Conservation (phyloP, 768 basidiomycete species). For the Leccinellum luteum region DNA sequence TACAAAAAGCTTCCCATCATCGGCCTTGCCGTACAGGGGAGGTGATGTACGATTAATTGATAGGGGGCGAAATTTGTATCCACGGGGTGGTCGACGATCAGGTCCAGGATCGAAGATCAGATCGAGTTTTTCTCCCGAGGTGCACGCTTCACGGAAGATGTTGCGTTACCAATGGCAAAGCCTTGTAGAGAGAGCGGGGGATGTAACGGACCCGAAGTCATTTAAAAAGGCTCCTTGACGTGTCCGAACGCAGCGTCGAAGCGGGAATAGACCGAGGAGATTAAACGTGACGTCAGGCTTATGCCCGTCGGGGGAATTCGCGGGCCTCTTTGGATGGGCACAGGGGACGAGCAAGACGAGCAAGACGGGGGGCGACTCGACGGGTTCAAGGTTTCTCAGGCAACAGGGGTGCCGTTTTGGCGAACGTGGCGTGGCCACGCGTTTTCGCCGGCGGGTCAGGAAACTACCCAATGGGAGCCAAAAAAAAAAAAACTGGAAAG, state of each 20-base stretch:
- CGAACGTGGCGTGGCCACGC: not conserved
- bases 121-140: constrained; percentile 20
- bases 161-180: constrained; percentile 14
- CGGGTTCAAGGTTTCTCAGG: not conserved
- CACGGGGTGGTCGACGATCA: constrained; percentile 22
- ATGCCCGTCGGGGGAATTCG: not conserved
- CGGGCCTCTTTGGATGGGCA: not conserved
- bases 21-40: constrained; percentile 13
- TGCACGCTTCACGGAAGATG: constrained; percentile 23
- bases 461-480: not conserved
- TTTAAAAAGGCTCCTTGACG: constrained; percentile 17
- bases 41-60: constrained; percentile 17
- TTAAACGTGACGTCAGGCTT: not conserved
- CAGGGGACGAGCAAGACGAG: no score
- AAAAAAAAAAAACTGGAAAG: no score
- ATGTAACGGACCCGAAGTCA: constrained; percentile 3
- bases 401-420: not conserved
- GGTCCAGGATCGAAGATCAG: constrained; percentile 31
- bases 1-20: not conserved
- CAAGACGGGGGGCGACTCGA: not conserved
- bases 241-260: not conserved
- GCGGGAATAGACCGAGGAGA: constrained; percentile 6
- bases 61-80: constrained; percentile 13
- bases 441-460: not conserved
- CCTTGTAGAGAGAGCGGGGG: not conserved